Percentiles rank a stretch among this genome's conserved stretches.
These are phyloP conservation scores for Aspergillus amoenus DNA, from an alignment of 2,329 filamentous ascomycete species.

Conservation along the genomic window DNA sequence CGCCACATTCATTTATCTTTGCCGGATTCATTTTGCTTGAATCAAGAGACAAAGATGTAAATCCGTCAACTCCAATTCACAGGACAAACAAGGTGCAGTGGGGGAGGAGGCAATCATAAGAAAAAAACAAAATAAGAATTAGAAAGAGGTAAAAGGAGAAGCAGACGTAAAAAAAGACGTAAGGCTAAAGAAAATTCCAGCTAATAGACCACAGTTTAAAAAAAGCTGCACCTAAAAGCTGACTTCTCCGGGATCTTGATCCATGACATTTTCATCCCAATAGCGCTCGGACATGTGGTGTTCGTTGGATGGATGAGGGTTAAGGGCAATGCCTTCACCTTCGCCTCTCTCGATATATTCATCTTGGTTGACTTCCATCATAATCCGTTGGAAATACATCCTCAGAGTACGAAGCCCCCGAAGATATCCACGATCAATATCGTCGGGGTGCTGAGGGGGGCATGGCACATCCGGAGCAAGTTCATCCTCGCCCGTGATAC, in stretches of 20 bases:
- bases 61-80: constrained; percentile 18
- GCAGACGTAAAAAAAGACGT: constrained; percentile 6
- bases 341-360: constrained; percentile 46
- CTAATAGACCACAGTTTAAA: not conserved
- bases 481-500: constrained; percentile 80
- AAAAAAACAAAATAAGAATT: constrained; percentile 3
- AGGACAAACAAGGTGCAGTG: not conserved
- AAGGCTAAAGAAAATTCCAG: not conserved
- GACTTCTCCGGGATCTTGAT: constrained; percentile 45
- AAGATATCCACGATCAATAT: constrained; percentile 85
- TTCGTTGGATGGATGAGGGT: constrained; percentile 32
- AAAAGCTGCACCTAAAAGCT: constrained; percentile 33
- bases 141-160: constrained; percentile 6
- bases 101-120: constrained; percentile 5
- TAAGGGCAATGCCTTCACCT: constrained; percentile 40
- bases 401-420: constrained; percentile 76
- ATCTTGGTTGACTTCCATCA: constrained; percentile 66
- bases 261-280: constrained; percentile 44
- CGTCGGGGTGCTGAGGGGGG: constrained; percentile 75
- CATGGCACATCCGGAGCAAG: constrained; percentile 61
- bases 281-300: constrained; percentile 33
- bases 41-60: constrained; percentile 10
- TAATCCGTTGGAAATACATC: constrained; percentile 83
- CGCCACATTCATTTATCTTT: constrained; percentile 13
- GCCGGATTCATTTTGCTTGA: not conserved